Conservation (phyloP, 2,329 filamentous ascomycete genomes). For the Venturia asperata region DNA sequence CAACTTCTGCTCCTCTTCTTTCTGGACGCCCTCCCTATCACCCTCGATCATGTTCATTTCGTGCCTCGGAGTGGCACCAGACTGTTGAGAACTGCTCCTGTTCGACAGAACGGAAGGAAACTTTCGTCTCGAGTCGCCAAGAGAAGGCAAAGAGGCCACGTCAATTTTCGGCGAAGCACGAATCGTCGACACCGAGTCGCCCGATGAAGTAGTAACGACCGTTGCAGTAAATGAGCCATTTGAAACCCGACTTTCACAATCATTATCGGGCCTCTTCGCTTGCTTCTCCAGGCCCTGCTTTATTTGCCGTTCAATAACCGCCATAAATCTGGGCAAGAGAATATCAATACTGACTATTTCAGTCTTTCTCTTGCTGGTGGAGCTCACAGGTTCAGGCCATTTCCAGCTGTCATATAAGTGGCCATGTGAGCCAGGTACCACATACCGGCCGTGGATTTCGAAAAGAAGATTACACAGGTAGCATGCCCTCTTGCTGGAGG, state of each 20-base stretch:
- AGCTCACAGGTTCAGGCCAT: not conserved
- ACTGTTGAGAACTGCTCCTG: not conserved
- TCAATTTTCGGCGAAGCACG: not conserved
- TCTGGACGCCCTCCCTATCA: not conserved
- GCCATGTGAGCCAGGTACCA: not conserved
- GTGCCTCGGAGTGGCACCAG: not conserved
- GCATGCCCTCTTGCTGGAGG: not conserved
- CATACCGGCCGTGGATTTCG: not conserved
- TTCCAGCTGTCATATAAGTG: conserved; percentile 3
- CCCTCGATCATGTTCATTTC: not conserved
- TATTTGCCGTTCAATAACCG: not conserved
- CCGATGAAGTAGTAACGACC: not conserved
- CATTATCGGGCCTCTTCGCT: not conserved
- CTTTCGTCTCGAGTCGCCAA: not conserved
- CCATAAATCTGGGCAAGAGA: not conserved
- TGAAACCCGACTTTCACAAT: not conserved
- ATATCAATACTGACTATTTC: not conserved
- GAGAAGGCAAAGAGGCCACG: not conserved
- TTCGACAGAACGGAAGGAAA: not conserved
- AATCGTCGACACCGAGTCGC: not conserved
- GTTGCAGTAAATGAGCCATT: not conserved
- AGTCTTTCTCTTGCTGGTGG: not conserved
- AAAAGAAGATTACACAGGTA: conserved; percentile 7
- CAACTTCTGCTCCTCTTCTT: not conserved
- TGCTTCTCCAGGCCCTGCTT: not conserved